phyloP scores from a whole-genome alignment of 257 asterid species.

The Solanum peruvianum region DNA sequence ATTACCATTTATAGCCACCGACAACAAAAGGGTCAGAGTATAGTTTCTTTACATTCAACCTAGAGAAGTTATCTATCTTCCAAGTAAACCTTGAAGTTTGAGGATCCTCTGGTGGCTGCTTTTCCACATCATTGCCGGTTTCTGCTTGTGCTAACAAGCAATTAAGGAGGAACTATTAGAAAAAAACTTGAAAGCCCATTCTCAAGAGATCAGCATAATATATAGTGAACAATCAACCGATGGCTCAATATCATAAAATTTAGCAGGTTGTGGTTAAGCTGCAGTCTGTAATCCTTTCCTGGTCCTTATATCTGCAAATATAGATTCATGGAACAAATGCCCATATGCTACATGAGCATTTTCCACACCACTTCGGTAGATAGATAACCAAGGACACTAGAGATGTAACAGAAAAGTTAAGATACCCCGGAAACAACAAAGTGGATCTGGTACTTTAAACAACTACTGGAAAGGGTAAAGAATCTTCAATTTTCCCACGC shows the following conservation, averaged over 20 bases:
- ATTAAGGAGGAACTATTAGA: not conserved
- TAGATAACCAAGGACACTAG: not conserved
- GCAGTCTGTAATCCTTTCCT: not conserved
- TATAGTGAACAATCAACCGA: not conserved
- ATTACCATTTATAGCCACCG: slow-evolving; percentile 3
- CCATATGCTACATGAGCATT: not conserved
- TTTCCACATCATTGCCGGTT: not conserved
- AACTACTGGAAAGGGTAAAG: not conserved
- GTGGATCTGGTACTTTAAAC: not conserved
- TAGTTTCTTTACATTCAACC: slow-evolving; percentile 2
- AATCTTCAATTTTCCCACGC: not conserved
- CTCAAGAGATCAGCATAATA: not conserved
- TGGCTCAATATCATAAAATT: not conserved
- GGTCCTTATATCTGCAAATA: not conserved
- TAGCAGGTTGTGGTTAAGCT: not conserved
- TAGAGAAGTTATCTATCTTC: slow-evolving; percentile 5
- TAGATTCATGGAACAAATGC: not conserved
- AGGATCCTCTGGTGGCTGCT: slow-evolving; percentile 3
- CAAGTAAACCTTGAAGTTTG: slow-evolving; percentile 4
- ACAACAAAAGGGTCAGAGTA: slow-evolving; percentile 1
- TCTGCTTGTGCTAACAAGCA: not conserved
- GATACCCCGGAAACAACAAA: not conserved
- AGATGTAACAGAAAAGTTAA: not conserved
- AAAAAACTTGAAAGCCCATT: not conserved
- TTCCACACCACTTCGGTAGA: not conserved